phyloP scores from a whole-genome alignment of 768 basidiomycete genomes.

The Trichaptum fuscoviolaceum region DNA sequence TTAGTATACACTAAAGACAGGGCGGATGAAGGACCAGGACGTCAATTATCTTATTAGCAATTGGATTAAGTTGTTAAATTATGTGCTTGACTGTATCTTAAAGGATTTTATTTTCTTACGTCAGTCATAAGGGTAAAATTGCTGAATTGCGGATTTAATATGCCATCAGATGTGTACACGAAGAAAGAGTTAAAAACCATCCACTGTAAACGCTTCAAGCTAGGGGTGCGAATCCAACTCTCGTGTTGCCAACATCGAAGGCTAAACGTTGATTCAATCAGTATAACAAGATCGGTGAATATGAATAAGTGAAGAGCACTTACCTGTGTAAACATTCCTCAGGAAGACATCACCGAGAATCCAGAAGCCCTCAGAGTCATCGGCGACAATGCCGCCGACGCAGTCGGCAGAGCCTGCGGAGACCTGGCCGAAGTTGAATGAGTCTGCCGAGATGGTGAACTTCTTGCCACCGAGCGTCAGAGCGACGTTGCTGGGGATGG shows the following conservation, averaged over 20 bases:
- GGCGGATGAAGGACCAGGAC: too few species aligned
- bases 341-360: conserved; percentile 31
- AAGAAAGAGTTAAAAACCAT: neutral
- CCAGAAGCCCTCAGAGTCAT: conserved; percentile 20
- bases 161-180: neutral
- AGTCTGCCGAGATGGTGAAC: conserved; percentile 34
- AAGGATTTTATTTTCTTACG: too few species aligned
- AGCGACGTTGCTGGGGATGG: conserved; percentile 33
- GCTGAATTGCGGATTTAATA: too few species aligned
- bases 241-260: conserved; percentile 15
- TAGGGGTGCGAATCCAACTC: conserved; percentile 15
- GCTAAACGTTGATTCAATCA: neutral
- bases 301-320: neutral
- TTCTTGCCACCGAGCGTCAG: conserved; percentile 41
- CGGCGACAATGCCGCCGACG: conserved; percentile 12
- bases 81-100: too few species aligned
- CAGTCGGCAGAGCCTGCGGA: conserved; percentile 10
- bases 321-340: conserved; percentile 24
- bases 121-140: too few species aligned
- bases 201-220: neutral
- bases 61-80: too few species aligned
- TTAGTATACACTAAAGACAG: too few species aligned
- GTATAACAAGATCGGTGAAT: neutral
- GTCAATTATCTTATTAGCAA: too few species aligned
- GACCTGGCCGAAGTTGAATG: conserved; percentile 32